Base-by-base conservation (phyloP, 352 stramenopile species). In the Globisporangium spiculum region DNA sequence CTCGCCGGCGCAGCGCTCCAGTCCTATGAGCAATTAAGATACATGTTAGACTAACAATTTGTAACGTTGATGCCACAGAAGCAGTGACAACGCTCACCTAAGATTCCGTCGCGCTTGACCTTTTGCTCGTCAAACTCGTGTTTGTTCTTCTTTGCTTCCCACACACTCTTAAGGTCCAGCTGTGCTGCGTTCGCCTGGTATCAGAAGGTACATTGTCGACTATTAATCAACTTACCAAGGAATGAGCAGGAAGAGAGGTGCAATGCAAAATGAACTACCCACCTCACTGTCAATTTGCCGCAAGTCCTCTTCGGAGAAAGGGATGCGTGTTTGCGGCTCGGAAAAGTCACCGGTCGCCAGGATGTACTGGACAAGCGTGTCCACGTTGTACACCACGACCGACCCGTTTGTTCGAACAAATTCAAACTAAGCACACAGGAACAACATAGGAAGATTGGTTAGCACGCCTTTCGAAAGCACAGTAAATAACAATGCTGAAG, bases 281-380 rank as follows among this genome's bases (percentile, higher is more conserved):
- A 96, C 88, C 77, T 85, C 78, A 41, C 44, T 8, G 67, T 97
- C 90, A 36, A 97, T 91, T 36, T 77, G 80, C 16, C 72, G 76
- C 63, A 97, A 69, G 65, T 96, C 78, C 18, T 91, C 81, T 50
- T 97, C 89, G 0, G 85, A 88, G 72, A 97, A 97, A 30, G 86
- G 82, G 68, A 97, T 90, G 16, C 88, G 83, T 26, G 90, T 97
- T 70, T 97, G 78, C 24, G 90, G 90, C 75, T 97, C 90, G 1
- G 84, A 90, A 65, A 97, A 97, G 72, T 96, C 84, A 26, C 90
- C 90, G n/a, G 88, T 96, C 4, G 82, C 81, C 3, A 97, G 75
- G 60, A 97, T 93, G 67, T 97, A 97, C 62, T 95, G 86, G 10
- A 97, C 84, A 22, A 97, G 80, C 38, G 81, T 83, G 32, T 96